Base-by-base conservation (phyloP, 1,284 basidiomycete genomes). In the Ustilago tritici region DNA sequence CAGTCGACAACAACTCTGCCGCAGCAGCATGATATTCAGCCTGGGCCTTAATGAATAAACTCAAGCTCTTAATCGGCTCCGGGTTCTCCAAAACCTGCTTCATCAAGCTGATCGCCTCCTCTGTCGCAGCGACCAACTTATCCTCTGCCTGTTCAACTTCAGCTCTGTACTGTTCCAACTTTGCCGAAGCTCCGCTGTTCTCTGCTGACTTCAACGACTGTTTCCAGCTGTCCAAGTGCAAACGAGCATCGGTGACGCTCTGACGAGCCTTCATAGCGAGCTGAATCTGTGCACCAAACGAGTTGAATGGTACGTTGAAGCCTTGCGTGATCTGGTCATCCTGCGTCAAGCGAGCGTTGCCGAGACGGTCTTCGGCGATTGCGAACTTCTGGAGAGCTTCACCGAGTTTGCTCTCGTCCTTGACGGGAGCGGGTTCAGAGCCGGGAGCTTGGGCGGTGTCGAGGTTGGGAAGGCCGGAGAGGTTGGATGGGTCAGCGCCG, bases 71-170 rank as follows among this genome's bases (percentile, higher is more conserved):
- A 85, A 98, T 88, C 0, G 96, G 94, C 88, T 98, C 96, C 54
- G 96, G 96, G 88, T 98, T 97, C 84, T 98, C 95, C 50, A 98
- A 90, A 14, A 98, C 95, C 47, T 93, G 92, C 90, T 98, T 97
- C 96, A 98, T 98, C 68, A 97, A 90, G 14, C 93, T 94, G 85
- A 99, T 98, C 1, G 96, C 96, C 43, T 96, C 93, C 88, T 99
- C 96, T 28, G 96, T 99, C 89, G 94, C 95, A 86, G 95, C 94
- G 15, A 98, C 95, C 55, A 98, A 90, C 75, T 84, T 84, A 71
- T 86, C 85, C 70, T 86, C 85, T 15, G 85, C 85, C 53, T 81
- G 74, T 62, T 86, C 85, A 11, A 86, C 85, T 56, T 86, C 84
- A 28, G 32, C 50, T 38, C 76, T 66, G 70, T 77, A 74, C 64